Evolutionary conservation across 768 basidiomycete species (phyloP).

Genomic region (Lentinula sp.): DNA sequence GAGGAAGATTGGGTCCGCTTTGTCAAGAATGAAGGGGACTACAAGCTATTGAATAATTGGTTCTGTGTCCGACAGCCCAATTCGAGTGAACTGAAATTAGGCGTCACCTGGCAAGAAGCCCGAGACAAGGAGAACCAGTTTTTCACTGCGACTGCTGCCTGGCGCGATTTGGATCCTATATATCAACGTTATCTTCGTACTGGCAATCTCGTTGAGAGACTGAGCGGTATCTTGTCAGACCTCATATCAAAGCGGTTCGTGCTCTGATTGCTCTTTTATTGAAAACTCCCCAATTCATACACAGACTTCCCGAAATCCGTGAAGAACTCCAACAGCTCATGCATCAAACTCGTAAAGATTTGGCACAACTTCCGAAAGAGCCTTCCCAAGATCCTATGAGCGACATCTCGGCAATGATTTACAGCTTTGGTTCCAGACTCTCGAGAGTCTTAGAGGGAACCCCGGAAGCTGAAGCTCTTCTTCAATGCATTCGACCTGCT

Average conservation of each 20-base stretch:
- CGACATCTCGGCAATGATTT: conserved; percentile 48
- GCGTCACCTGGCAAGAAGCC: conserved; percentile 57
- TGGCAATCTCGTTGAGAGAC: conserved; percentile 42
- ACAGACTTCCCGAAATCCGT: conserved; percentile 58
- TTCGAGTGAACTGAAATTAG: conserved; percentile 41
- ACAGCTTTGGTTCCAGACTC: conserved; percentile 41
- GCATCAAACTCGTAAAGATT: conserved; percentile 23
- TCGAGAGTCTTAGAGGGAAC: conserved; percentile 44
- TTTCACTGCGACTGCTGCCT: conserved; percentile 46
- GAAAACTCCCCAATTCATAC: conserved; percentile 9
- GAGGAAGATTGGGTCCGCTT: conserved; percentile 51
- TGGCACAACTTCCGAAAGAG: conserved; percentile 35
- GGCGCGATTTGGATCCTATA: conserved; percentile 45
- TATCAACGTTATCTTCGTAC: conserved; percentile 55
- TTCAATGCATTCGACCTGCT: conserved; percentile 48
- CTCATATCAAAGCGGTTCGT: conserved; percentile 50
- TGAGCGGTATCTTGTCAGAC: conserved; percentile 58
- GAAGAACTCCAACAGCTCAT: conserved; percentile 48
- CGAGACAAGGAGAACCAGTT: conserved; percentile 49
- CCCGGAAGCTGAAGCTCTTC: conserved; percentile 42
- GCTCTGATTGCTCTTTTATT: neutral
- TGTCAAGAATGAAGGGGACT: conserved; percentile 37
- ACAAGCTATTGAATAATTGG: conserved; percentile 51
- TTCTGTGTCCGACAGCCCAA: conserved; percentile 52
- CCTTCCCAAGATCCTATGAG: conserved; percentile 51